Evolutionary conservation across 495 filamentous ascomycete species (phyloP).

Genomic region (Trichoderma erinaceum): DNA sequence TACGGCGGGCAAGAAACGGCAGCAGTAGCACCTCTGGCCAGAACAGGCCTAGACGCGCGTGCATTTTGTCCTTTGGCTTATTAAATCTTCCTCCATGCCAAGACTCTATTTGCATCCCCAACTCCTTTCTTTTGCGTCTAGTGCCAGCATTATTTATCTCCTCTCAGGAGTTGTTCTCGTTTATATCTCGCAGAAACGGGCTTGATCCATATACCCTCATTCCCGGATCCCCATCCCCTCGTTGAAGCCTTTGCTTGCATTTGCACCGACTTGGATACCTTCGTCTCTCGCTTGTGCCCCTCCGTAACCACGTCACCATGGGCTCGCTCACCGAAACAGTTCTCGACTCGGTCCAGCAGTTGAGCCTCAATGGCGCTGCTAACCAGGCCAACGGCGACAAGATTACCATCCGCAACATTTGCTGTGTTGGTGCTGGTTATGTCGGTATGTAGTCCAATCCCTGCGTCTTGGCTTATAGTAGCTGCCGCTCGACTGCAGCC

Average conservation of each 20-base stretch:
- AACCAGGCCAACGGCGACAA: slow-evolving; percentile 16
- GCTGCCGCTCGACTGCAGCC: not conserved
- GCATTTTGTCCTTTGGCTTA: not conserved
- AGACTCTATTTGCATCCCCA: not conserved
- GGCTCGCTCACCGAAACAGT: slow-evolving; percentile 6
- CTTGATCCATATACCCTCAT: slow-evolving; percentile 10
- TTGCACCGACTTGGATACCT: not conserved
- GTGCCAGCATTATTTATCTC: slow-evolving; percentile 4
- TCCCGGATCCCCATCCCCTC: slow-evolving; percentile 12
- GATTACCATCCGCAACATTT: slow-evolving; percentile 41
- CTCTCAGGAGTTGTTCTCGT: not conserved
- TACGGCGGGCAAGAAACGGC: not conserved
- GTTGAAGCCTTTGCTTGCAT: slow-evolving; percentile 4
- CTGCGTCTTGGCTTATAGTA: not conserved
- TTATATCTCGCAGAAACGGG: slow-evolving; percentile 8
- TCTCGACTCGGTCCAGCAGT: slow-evolving; percentile 13
- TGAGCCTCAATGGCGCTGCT: slow-evolving; percentile 14
- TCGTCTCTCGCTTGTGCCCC: not conserved
- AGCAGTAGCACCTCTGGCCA: not conserved
- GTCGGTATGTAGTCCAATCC: slow-evolving; percentile 23
- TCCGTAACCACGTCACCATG: slow-evolving; percentile 1
- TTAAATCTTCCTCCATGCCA: not conserved
- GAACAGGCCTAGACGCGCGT: not conserved
- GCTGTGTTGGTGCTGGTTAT: slow-evolving; percentile 31
- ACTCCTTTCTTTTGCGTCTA: slow-evolving; percentile 11